These are phyloP conservation scores for Apiospora malaysiana DNA, from an alignment of 2,329 filamentous ascomycete species.

Conservation along the genomic window DNA sequence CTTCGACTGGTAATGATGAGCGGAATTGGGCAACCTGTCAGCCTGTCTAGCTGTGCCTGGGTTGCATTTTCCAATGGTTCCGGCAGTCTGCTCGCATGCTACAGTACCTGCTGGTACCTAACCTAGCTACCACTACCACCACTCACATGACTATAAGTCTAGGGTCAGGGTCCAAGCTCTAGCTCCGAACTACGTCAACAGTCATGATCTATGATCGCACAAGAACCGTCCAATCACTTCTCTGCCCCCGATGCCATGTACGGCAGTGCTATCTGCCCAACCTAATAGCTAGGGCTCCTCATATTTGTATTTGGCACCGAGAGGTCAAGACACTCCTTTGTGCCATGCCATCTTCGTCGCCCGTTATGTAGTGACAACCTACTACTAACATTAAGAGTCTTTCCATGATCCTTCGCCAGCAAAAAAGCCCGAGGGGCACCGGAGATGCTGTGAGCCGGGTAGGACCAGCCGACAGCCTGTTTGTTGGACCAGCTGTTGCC, in stretches of 20 bases:
- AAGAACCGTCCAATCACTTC: slow-evolving; percentile 2
- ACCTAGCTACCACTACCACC: too few relatives aligned
- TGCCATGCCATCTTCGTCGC: not conserved
- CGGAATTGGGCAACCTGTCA: not conserved
- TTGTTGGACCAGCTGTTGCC: not conserved
- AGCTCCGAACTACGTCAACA: slow-evolving; percentile 3
- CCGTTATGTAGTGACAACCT: not conserved
- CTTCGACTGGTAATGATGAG: too few relatives aligned
- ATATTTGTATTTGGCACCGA: not conserved
- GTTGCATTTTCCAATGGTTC: not conserved
- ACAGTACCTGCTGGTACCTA: too few relatives aligned
- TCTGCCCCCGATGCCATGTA: not conserved
- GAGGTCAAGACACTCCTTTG: not conserved
- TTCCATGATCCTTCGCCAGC: not conserved
- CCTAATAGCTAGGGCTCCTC: not conserved
- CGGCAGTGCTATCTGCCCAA: not conserved
- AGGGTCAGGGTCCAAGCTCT: slow-evolving; percentile 4
- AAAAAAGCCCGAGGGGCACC: not conserved
- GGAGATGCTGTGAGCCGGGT: not conserved
- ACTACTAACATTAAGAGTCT: not conserved
- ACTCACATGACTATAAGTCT: not conserved
- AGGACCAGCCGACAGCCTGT: not conserved
- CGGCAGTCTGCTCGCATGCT: slow-evolving; percentile 7
- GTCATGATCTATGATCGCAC: slow-evolving; percentile 9
- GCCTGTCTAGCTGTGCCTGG: not conserved